phyloP scores from a whole-genome alignment of 257 asterid genomes.

The Echites panduratus region DNA sequence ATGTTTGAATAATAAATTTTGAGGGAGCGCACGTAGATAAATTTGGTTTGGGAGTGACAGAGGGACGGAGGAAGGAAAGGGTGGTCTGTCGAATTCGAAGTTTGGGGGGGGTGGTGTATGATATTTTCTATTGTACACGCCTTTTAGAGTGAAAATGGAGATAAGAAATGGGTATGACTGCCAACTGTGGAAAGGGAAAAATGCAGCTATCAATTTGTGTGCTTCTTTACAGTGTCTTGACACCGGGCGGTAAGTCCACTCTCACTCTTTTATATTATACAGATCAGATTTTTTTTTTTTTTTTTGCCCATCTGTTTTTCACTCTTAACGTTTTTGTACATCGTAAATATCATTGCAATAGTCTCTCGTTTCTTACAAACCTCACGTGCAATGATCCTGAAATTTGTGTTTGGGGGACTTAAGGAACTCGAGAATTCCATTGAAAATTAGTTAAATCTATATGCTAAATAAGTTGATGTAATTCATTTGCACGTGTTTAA shows the following conservation, averaged over 20 bases:
- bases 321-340: neutral
- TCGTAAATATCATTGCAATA: neutral
- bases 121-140: neutral
- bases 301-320: too few relatives aligned
- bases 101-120: neutral
- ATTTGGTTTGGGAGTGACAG: neutral
- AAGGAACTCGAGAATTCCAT: neutral
- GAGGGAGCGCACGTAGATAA: neutral
- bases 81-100: too few relatives aligned
- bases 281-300: too few relatives aligned
- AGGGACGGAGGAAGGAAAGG: neutral
- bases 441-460: neutral
- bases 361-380: neutral
- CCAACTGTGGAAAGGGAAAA: slow-evolving; percentile 9
- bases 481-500: neutral
- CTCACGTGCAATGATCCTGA: slow-evolving; percentile 1
- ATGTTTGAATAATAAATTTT: too few relatives aligned
- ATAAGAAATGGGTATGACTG: slow-evolving; percentile 13
- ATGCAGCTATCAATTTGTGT: slow-evolving; percentile 6
- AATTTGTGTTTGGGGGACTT: neutral
- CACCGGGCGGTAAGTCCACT: slow-evolving; percentile 10
- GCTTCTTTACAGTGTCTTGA: neutral
- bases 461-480: neutral
- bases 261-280: neutral
- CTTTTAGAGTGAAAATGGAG: slow-evolving; percentile 16